These are phyloP conservation scores for Ramaria sp. DNA, from an alignment of 768 basidiomycete species.

Conservation along the genomic window DNA sequence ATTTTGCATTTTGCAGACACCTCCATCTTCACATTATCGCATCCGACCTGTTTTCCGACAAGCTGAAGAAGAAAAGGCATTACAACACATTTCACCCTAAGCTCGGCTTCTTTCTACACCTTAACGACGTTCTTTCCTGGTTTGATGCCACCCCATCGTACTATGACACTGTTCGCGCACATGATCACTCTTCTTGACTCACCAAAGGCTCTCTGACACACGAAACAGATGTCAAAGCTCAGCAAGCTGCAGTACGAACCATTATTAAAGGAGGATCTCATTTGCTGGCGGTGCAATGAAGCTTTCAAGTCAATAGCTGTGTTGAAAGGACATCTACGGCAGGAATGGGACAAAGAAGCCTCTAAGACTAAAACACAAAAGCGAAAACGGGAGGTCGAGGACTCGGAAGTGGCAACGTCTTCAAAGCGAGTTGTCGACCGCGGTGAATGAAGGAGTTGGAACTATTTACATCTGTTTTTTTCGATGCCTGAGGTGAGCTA, in stretches of 20 bases:
- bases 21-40: constrained; percentile 82
- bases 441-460: background rate
- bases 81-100: constrained; percentile 86
- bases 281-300: constrained; percentile 60
- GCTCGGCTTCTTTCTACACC: constrained; percentile 70
- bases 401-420: background rate
- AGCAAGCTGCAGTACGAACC: constrained; percentile 45
- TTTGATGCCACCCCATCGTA: constrained; percentile 54
- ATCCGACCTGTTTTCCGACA: constrained; percentile 56
- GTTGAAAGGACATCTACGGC: constrained; percentile 64
- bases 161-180: constrained; percentile 35
- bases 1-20: constrained; percentile 36
- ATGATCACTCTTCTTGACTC: background rate
- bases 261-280: constrained; percentile 53
- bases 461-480: no score
- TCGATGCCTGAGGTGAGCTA: no score
- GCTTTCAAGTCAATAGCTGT: constrained; percentile 60
- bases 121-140: constrained; percentile 74
- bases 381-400: background rate
- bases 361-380: constrained; percentile 12
- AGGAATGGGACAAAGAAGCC: constrained; percentile 52
- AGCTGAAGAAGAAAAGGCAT: constrained; percentile 80
- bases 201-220: background rate
- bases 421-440: background rate
- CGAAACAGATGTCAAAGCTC: constrained; percentile 39